Percentiles rank a stretch among this genome's conserved stretches.
phyloP scores from a whole-genome alignment of 768 basidiomycete species.

The Phallus indusiatus region DNA sequence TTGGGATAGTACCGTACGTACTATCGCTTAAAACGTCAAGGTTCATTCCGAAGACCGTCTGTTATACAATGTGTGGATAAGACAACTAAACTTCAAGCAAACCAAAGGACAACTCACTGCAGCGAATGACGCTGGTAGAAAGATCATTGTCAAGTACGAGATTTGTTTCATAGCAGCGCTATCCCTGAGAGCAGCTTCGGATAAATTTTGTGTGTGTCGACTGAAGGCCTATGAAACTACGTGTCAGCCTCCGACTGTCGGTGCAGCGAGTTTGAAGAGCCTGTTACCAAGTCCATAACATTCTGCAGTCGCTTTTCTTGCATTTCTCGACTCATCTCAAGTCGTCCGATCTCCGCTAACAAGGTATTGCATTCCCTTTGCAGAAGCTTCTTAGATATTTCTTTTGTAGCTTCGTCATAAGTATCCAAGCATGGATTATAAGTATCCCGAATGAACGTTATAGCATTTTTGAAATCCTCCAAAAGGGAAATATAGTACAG shows the following conservation, averaged over 20 bases:
- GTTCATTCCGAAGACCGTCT: conserved; percentile 10
- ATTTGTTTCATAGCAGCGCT: conserved; percentile 26
- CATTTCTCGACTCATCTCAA: conserved; percentile 2
- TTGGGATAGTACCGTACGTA: not conserved
- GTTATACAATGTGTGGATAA: not conserved
- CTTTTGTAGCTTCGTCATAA: conserved; percentile 12
- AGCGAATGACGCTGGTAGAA: conserved; percentile 41
- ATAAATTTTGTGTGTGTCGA: conserved; percentile 41
- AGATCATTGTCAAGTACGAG: conserved; percentile 9
- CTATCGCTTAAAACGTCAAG: not conserved
- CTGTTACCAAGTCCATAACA: conserved; percentile 9
- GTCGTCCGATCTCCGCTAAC: conserved; percentile 14
- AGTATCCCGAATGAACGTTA: conserved; percentile 39
- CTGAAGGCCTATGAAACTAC: conserved; percentile 24
- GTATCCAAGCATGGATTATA: conserved; percentile 39
- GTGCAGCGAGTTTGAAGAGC: not conserved
- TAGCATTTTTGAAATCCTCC: conserved; percentile 42
- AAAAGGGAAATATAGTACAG: conserved; percentile 46
- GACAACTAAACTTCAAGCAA: not conserved
- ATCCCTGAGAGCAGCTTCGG: conserved; percentile 32
- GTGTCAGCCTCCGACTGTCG: not conserved
- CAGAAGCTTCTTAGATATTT: conserved; percentile 27
- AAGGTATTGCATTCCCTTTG: conserved; percentile 39
- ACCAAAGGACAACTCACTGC: conserved; percentile 16
- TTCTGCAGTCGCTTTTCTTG: conserved; percentile 9